A percentile compares a stretch with the other conserved stretches of the same genome.
Conservation (phyloP, 371 early-diverging fungal genomes). For the Actinomucor elegans region DNA sequence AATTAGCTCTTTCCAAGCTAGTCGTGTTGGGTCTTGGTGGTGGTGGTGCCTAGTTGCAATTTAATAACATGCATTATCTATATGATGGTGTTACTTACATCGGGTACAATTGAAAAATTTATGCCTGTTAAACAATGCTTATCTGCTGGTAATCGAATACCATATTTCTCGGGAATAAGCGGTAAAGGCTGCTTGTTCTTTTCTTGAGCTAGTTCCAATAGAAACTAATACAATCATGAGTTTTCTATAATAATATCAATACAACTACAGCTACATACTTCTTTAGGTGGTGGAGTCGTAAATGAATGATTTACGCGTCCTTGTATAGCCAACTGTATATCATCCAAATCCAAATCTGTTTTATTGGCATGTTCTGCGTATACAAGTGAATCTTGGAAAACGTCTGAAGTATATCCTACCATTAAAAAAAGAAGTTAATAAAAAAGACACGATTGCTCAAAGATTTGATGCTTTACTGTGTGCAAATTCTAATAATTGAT, state of each 20-base stretch:
- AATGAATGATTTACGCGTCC: slow-evolving; percentile 89
- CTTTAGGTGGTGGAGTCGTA: slow-evolving; percentile 87
- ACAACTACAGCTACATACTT: slow-evolving; percentile 62
- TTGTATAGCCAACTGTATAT: slow-evolving; percentile 93
- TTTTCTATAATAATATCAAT: not conserved
- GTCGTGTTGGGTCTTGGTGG: slow-evolving; percentile 37
- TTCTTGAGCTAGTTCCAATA: slow-evolving; percentile 83
- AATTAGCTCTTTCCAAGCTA: slow-evolving; percentile 13
- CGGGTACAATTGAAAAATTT: slow-evolving; percentile 89
- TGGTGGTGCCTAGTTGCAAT: slow-evolving; percentile 33
- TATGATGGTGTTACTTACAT: slow-evolving; percentile 47
- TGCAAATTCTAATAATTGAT: slow-evolving; percentile 95
- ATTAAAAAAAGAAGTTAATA: slow-evolving; percentile 4
- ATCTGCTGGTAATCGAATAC: slow-evolving; percentile 92
- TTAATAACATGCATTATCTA: not conserved
- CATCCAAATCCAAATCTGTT: slow-evolving; percentile 81
- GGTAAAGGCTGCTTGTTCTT: slow-evolving; percentile 91
- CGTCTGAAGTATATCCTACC: slow-evolving; percentile 92
- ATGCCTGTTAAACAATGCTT: slow-evolving; percentile 85
- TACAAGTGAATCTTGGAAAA: slow-evolving; percentile 91
- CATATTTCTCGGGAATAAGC: slow-evolving; percentile 84
- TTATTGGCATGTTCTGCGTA: slow-evolving; percentile 95
- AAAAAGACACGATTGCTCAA: not conserved
- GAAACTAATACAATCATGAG: slow-evolving; percentile 54
- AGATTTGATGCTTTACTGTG: slow-evolving; percentile 61